Base-by-base conservation (phyloP, 2,329 filamentous ascomycete species). In the Fusarium sp. region DNA sequence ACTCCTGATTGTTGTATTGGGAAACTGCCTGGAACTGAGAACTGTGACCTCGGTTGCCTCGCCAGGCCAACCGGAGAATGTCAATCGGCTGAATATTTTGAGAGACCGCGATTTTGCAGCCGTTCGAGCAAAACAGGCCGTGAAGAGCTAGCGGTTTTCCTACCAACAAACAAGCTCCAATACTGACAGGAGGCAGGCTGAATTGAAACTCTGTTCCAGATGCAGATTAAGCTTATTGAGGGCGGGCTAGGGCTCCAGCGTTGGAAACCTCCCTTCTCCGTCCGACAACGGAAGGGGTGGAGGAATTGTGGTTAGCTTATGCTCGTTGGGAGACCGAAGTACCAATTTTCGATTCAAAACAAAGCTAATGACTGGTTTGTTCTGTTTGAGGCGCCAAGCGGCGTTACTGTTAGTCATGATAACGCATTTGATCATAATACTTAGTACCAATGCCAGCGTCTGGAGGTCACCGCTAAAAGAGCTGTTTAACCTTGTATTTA, bases 241-340 rank as follows among this genome's bases (percentile, higher is more conserved):
- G 55, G 44, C 25, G 25, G 8, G 2, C 65, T 60, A 11, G 37
- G 1, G 30, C 30, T 32, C 44, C 1, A 54, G 35, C 17, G 25
- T 54, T 2, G 41, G 33, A 1, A 65, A 82, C 51, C 93, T 93
- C 89, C 92, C 92, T 73, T 75, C 84, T 49, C 84, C 87, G 85
- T 70, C 90, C 89, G 17, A 82, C 81, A 22, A 87, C 89, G 1
- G 79, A 82, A 41, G 41, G 5, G 80, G 87, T 53, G 90, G 87
- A 2, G 84, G 91, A 69, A 87, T 88, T 1, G 86, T 87, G 25
- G 84, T 93, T 53, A 81, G 90, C 70, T 96, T 94, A 88, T 91
- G 82, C 93, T 96, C 76, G 92, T 92, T 0, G 92, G 96, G 80
- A 90, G 93, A 59, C 74, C 96, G 75, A 96, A 96, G 82, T 96